These are phyloP conservation scores for Starmerella sp. DNA, from an alignment of 805 yeast species.

Conservation along the genomic window DNA sequence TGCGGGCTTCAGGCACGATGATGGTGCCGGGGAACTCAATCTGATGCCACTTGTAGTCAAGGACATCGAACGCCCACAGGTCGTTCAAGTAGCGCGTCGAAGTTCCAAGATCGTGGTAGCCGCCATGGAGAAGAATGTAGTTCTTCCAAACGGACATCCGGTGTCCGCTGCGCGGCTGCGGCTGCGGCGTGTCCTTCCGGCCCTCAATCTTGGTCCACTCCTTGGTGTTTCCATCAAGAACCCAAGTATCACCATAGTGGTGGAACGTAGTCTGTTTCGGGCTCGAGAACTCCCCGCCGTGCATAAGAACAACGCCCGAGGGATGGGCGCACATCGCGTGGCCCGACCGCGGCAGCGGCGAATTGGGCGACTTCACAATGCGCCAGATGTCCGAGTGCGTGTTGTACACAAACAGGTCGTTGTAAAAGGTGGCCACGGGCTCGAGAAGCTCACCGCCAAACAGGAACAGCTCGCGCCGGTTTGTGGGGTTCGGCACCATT, in stretches of 20 bases:
- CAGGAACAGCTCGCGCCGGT: constrained; percentile 62
- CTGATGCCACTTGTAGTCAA: constrained; percentile 83
- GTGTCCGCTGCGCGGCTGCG: constrained; percentile 85
- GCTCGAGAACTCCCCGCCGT: constrained; percentile 95
- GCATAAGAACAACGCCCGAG: constrained; percentile 69
- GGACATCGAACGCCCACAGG: constrained; percentile 84
- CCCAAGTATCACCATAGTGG: constrained; percentile 95
- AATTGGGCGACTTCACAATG: constrained; percentile 61
- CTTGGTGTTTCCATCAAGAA: constrained; percentile 67
- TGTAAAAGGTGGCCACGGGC: constrained; percentile 56
- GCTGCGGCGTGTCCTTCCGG: constrained; percentile 38
- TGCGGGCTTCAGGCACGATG: constrained; percentile 76
- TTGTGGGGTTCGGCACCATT: constrained; percentile 67
- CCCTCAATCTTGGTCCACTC: constrained; percentile 85
- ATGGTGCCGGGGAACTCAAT: constrained; percentile 76
- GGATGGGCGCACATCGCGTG: constrained; percentile 93
- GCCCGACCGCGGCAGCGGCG: constrained; percentile 87
- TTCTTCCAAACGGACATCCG: constrained; percentile 88
- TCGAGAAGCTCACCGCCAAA: constrained; percentile 80
- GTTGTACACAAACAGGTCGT: constrained; percentile 64
- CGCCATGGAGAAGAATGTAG: constrained; percentile 75
- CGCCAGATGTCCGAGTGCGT: constrained; percentile 77
- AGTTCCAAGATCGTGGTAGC: constrained; percentile 80
- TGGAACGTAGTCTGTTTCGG: constrained; percentile 93
- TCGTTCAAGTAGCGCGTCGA: constrained; percentile 76